A percentile compares a stretch with the other conserved stretches of the same genome.
Conservation (phyloP, 495 filamentous ascomycete genomes). For the Tuber melanosporum region DNA sequence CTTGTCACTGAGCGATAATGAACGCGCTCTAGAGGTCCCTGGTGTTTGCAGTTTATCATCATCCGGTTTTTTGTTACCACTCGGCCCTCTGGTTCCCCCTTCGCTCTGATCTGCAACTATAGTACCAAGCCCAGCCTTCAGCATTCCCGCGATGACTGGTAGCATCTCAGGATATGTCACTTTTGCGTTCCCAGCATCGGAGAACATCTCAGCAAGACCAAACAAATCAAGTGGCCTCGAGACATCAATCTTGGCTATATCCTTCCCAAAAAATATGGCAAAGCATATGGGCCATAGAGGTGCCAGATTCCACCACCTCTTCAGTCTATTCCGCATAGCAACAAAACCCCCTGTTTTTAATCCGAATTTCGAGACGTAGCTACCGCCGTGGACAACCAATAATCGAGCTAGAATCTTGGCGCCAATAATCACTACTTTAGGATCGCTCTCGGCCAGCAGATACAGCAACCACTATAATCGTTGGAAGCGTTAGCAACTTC, state of each 20-base stretch:
- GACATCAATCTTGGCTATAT: conserved; percentile 68
- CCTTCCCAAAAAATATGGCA: conserved; percentile 75
- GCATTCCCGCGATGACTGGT: conserved; percentile 75
- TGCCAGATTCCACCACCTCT: conserved; percentile 81
- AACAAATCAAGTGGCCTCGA: conserved; percentile 66
- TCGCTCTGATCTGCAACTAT: conserved; percentile 58
- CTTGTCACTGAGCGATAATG: conserved; percentile 38
- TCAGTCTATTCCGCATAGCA: conserved; percentile 73
- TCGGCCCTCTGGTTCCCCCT: conserved; percentile 31
- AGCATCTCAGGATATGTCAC: conserved; percentile 73
- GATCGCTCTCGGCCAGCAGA: conserved; percentile 79
- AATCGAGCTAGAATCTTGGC: conserved; percentile 81
- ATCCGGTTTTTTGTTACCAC: conserved; percentile 15
- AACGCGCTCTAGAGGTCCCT: conserved; percentile 15
- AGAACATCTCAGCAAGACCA: conserved; percentile 65
- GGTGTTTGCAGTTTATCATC: conserved; percentile 20
- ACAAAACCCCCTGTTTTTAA: conserved; percentile 78
- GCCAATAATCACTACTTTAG: conserved; percentile 73
- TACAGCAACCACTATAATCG: conserved; percentile 81
- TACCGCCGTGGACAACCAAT: conserved; percentile 66
- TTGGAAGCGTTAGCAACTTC: conserved; percentile 15
- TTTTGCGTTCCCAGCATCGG: conserved; percentile 49
- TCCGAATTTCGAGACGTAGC: conserved; percentile 76
- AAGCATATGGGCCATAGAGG: conserved; percentile 85
- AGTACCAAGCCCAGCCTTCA: conserved; percentile 60